A percentile compares a stretch with the other conserved stretches of the same genome.
phyloP scores from a whole-genome alignment of 805 yeast species.

The Sugiyamaella chiloensis region DNA sequence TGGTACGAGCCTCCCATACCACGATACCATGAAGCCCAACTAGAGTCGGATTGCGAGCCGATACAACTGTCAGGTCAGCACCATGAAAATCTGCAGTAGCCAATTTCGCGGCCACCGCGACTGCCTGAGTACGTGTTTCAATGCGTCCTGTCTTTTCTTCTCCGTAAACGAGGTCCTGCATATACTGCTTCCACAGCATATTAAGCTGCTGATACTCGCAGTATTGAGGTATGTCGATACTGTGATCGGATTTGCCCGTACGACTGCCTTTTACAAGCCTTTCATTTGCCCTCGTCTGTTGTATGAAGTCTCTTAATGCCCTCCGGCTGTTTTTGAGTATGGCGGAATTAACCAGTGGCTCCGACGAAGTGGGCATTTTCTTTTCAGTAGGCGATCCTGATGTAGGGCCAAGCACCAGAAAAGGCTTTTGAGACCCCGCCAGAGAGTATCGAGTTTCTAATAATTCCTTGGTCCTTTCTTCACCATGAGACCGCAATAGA shows the following conservation, averaged over 20 bases:
- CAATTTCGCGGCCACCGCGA: conserved; percentile 37
- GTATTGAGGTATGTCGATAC: conserved; percentile 31
- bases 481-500: conserved; percentile 31
- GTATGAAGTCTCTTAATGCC: conserved; percentile 25
- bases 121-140: neutral
- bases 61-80: conserved; percentile 55
- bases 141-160: neutral
- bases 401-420: conserved; percentile 26
- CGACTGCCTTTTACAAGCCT: neutral
- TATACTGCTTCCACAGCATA: conserved; percentile 71
- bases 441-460: conserved; percentile 38
- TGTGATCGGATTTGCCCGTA: neutral
- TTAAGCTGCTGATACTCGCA: conserved; percentile 54
- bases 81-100: conserved; percentile 83
- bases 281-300: conserved; percentile 15
- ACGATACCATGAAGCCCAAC: conserved; percentile 73
- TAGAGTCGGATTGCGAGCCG: conserved; percentile 53
- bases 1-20: conserved; percentile 77
- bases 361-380: neutral
- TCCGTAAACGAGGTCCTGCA: conserved; percentile 48
- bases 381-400: neutral
- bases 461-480: conserved; percentile 33
- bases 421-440: conserved; percentile 35
- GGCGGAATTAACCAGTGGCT: neutral
- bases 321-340: conserved; percentile 24